These are phyloP conservation scores for Platanthera guangdongensis DNA, from an alignment of 106 monocot genomes.

Conservation along the genomic window DNA sequence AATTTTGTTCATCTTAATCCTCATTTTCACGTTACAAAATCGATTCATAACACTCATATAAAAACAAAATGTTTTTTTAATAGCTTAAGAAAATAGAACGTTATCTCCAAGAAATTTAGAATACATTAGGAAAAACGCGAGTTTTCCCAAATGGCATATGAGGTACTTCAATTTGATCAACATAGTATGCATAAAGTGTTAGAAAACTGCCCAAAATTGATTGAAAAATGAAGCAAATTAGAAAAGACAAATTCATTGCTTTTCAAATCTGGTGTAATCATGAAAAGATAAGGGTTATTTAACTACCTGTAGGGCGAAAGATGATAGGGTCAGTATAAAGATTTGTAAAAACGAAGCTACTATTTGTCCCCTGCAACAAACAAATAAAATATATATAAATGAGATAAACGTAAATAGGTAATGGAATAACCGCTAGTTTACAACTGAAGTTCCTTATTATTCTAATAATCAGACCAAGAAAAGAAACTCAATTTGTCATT, in stretches of 20 bases:
- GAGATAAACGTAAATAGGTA: too few relatives aligned
- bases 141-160: background rate
- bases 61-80: too few relatives aligned
- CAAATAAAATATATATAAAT: background rate
- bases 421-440: background rate
- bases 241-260: background rate
- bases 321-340: constrained; percentile 57
- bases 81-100: background rate
- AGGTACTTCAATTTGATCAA: background rate
- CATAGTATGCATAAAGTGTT: background rate
- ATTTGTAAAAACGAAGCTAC: constrained; percentile 80
- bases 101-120: background rate
- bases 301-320: constrained; percentile 81
- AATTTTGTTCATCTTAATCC: too few relatives aligned
- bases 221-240: background rate
- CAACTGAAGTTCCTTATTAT: background rate
- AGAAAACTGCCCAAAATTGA: background rate
- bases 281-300: background rate
- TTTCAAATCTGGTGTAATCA: background rate
- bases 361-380: constrained; percentile 61
- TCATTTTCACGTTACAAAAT: too few relatives aligned
- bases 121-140: background rate
- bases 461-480: background rate
- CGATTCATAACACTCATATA: too few relatives aligned
- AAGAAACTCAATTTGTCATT: background rate